Conservation (phyloP, 805 yeast genomes). For the Ogataea methylovora region DNA sequence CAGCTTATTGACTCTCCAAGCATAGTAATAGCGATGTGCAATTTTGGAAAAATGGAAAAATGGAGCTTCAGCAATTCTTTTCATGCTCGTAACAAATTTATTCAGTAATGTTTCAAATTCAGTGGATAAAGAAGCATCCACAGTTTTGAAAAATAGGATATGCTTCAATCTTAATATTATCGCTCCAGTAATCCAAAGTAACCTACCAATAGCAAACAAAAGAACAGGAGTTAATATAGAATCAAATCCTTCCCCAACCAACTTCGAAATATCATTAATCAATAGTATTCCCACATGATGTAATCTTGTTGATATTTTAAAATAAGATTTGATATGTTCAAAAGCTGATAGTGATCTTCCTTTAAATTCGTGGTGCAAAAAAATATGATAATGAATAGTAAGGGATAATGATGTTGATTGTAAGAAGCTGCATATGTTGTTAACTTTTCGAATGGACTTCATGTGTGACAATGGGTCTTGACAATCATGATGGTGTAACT, state of each 20-base stretch:
- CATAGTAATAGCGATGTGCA: conserved; percentile 13
- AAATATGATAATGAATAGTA: conserved; percentile 29
- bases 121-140: conserved; percentile 6
- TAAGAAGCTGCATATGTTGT: not conserved
- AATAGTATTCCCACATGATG: conserved; percentile 26
- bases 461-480: not conserved
- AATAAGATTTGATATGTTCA: conserved; percentile 26
- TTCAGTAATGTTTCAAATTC: conserved; percentile 2
- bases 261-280: conserved; percentile 22
- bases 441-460: not conserved
- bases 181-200: conserved; percentile 5
- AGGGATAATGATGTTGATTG: conserved; percentile 12
- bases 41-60: conserved; percentile 4
- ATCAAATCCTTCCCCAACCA: conserved; percentile 36
- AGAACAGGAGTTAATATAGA: conserved; percentile 33
- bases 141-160: conserved; percentile 3
- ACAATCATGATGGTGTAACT: not conserved
- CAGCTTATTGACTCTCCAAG: conserved; percentile 14
- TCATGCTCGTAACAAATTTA: not conserved
- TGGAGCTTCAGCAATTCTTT: not conserved
- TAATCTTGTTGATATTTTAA: conserved; percentile 23
- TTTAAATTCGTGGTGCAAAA: conserved; percentile 30
- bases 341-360: conserved; percentile 23
- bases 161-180: conserved; percentile 9
- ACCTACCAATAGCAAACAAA: conserved; percentile 5